Evolutionary conservation across 2,329 filamentous ascomycete species (phyloP), one percentile per base, ranked within the genome.

Genomic region (Diaporthe ilicicola): DNA sequence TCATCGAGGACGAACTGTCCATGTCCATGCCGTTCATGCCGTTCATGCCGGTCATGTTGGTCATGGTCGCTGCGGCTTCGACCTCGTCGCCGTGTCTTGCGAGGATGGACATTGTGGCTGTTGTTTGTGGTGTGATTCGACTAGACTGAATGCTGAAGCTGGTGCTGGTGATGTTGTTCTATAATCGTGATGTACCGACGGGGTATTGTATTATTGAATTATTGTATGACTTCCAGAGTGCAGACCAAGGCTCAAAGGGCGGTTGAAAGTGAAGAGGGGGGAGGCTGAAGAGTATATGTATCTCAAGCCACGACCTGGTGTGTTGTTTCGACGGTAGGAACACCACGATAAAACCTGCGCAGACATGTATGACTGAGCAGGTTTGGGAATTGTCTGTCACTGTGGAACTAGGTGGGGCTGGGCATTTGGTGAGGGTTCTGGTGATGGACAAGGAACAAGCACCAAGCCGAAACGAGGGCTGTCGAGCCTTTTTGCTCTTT

Each of bases 21-120:
- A 72, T 76, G 44, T 73, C 72, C 76, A 77, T 77, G 59, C 59
- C 65, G 50, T 54, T 70, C 64, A 69, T 73, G 29, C 53, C 50
- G 5, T 37, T 39, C 27, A 37, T 51, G 55, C 62, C 71, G 3
- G 50, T 46, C 27, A 37, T 51, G 55, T 59, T 70, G 3, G 50
- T 46, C 74, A 74, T 76, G 71, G 77, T 75, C 75, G 78, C 77
- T 34, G 70, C 73, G 29, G 69, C 61, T 74, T 77, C 78, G n/a
- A 44, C 22, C 48, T 72, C 56, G 70, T 39, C 59, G 37, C 55
- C 66, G 65, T 70, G 62, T 27, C 67, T 37, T 51, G 61, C 61
- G 67, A 73, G 67, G 54, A 70, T 44, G 51, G 53, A 44, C 67
- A 67, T 70, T 15, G 22, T 61, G 56, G 34, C 9, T 48, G 17